phyloP scores from a whole-genome alignment of 2,329 filamentous ascomycete species.

The Calonectria henricotiae region DNA sequence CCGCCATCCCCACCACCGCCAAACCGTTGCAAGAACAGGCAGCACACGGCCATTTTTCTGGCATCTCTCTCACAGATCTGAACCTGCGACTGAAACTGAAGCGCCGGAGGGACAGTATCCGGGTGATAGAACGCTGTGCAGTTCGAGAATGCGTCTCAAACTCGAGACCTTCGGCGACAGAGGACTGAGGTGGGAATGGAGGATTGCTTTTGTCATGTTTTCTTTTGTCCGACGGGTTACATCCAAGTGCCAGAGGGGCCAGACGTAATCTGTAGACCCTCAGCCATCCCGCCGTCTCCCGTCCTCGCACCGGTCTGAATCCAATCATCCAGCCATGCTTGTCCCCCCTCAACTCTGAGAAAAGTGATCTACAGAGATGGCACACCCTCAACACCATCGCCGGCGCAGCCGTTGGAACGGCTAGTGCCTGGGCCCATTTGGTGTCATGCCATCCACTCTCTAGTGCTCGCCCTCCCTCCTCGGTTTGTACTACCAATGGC shows the following conservation, averaged over 20 bases:
- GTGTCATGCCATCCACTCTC: conserved; percentile 41
- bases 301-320: conserved; percentile 14
- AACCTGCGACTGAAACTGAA: conserved; percentile 32
- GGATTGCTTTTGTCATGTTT: conserved; percentile 7
- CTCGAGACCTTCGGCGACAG: background rate
- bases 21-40: conserved; percentile 9
- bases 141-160: conserved; percentile 8
- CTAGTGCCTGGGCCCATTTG: conserved; percentile 49
- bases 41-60: background rate
- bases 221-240: conserved; percentile 13
- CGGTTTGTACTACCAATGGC: background rate
- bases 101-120: conserved; percentile 28
- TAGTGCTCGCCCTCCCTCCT: conserved; percentile 35
- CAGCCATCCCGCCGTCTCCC: conserved; percentile 10
- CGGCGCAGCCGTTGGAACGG: conserved; percentile 43
- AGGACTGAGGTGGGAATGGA: background rate
- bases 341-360: conserved; percentile 5
- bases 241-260: conserved; percentile 4
- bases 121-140: background rate
- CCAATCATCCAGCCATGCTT: conserved; percentile 3
- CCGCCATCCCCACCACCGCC: conserved; percentile 8
- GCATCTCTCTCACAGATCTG: conserved; percentile 15
- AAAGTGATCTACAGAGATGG: conserved; percentile 24
- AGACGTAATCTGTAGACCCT: conserved; percentile 9
- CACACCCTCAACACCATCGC: conserved; percentile 35